Evolutionary conservation across 2,329 filamentous ascomycete species (phyloP).

Genomic region (Aurifilum marmelostoma): DNA sequence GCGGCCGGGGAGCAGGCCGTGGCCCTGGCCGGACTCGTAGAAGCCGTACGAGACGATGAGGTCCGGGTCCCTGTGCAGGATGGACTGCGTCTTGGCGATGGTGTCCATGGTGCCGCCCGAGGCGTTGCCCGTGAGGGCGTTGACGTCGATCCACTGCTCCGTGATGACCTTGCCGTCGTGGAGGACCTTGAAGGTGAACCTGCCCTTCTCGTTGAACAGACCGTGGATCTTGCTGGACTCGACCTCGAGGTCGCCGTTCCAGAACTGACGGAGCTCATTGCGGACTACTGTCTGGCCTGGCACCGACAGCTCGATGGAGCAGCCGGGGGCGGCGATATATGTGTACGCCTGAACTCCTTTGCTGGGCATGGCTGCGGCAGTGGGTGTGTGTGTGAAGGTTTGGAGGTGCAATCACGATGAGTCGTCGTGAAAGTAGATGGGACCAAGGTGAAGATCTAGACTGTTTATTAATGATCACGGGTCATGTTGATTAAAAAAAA

Average conservation of each 20-base stretch:
- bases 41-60: conserved; percentile 51
- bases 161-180: conserved; percentile 44
- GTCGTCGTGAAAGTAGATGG: neutral
- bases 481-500: neutral
- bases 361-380: conserved; percentile 42
- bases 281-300: conserved; percentile 42
- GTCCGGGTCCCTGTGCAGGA: conserved; percentile 38
- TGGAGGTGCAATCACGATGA: neutral
- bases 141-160: conserved; percentile 50
- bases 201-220: conserved; percentile 47
- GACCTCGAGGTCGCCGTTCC: conserved; percentile 48
- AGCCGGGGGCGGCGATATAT: conserved; percentile 44
- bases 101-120: conserved; percentile 45
- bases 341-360: conserved; percentile 45
- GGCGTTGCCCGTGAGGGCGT: conserved; percentile 48
- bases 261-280: conserved; percentile 41
- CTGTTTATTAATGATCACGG: too few species aligned
- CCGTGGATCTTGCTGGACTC: conserved; percentile 46
- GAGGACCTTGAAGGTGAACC: conserved; percentile 47
- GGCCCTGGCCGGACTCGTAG: conserved; percentile 51
- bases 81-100: conserved; percentile 39
- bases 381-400: conserved; percentile 7
- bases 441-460: too few species aligned
- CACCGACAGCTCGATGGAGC: conserved; percentile 49
- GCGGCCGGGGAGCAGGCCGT: conserved; percentile 45